A percentile compares a stretch with the other conserved stretches of the same genome.
Conservation (phyloP, 768 basidiomycete genomes). For the Lentinula aciculospora region DNA sequence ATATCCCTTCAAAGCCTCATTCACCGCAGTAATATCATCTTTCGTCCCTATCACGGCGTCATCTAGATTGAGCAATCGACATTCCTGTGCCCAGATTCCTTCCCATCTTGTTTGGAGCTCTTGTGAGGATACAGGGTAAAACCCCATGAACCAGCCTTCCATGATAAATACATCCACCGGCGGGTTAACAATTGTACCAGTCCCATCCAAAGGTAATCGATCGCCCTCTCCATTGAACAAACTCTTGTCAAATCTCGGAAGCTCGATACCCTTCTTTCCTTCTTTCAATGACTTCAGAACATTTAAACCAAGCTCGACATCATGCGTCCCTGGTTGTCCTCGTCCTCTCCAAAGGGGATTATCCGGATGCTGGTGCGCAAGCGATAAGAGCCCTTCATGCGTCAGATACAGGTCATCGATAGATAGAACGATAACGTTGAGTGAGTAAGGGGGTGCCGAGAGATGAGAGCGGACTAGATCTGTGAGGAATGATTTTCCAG, state of each 20-base stretch:
- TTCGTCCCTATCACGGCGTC: slow-evolving; percentile 34
- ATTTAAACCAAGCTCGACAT: slow-evolving; percentile 56
- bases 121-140: slow-evolving; percentile 50
- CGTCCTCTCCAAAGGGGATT: slow-evolving; percentile 75
- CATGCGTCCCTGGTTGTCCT: slow-evolving; percentile 94
- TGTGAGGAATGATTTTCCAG: slow-evolving; percentile 84
- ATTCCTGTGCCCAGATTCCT: slow-evolving; percentile 34
- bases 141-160: slow-evolving; percentile 97
- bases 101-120: slow-evolving; percentile 54
- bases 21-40: slow-evolving; percentile 56
- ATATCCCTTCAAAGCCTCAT: slow-evolving; percentile 57
- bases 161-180: slow-evolving; percentile 76
- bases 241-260: slow-evolving; percentile 90
- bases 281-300: slow-evolving; percentile 46
- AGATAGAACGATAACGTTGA: slow-evolving; percentile 61
- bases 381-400: slow-evolving; percentile 48
- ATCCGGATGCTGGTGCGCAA: slow-evolving; percentile 48
- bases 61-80: slow-evolving; percentile 27
- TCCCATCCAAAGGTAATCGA: slow-evolving; percentile 41
- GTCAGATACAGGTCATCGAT: slow-evolving; percentile 87
- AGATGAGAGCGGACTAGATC: slow-evolving; percentile 42
- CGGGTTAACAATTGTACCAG: slow-evolving; percentile 36
- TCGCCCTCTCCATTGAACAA: slow-evolving; percentile 80
- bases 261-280: slow-evolving; percentile 37
- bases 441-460: slow-evolving; percentile 37